Evolutionary conservation across 2,329 filamentous ascomycete species (phyloP), one percentile per base, ranked within the genome.

Genomic region (Purpureocillium takamizusanense): DNA sequence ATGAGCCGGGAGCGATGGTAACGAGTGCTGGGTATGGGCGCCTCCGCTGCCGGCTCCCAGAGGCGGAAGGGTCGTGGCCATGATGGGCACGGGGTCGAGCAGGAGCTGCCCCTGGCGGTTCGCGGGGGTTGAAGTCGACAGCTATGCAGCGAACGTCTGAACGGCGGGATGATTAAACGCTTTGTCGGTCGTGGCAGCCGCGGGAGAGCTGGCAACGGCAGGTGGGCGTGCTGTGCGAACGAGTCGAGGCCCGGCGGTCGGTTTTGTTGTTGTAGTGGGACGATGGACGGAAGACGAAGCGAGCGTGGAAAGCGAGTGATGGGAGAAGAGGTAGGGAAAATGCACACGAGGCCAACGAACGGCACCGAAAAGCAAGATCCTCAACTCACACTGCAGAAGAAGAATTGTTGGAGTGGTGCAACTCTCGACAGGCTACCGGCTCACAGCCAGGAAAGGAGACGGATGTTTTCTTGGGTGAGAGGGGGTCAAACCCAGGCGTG

Each of bases 1-100:
- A 68, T 88, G 92, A 45, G 85, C 78, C 35, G 92, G 90, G 49
- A 98, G 71, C 44, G 87, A 81, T 16, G 90, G 88, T 52, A 98
- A 70, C 43, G 90, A 95, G 41, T 87, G 77, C 65, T 95, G 87
- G 46, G 73, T 86, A 67, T 81, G 87, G 65, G 77, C 74, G 43
- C 76, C 77, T 60, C 72, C 74, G 56, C 57, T 59, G 55, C 65
- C 60, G 43, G 61, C 62, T 47, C 65, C 66, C 44, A 68, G 53
- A 33, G 69, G 61, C 42, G 72, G 70, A 44, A 76, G 62, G 55
- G 72, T 77, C 61, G 74, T 67, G 56, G 78, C 70, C 78, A 83
- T 83, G 58, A 51, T 68, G 59, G 59, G 53, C 59, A 55, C 56
- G 52, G 21, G 6, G 21, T 36, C 34, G 16, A 36, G 16, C 15